Conservation (phyloP, 768 basidiomycete species). For the Fibroporia radiculosa region DNA sequence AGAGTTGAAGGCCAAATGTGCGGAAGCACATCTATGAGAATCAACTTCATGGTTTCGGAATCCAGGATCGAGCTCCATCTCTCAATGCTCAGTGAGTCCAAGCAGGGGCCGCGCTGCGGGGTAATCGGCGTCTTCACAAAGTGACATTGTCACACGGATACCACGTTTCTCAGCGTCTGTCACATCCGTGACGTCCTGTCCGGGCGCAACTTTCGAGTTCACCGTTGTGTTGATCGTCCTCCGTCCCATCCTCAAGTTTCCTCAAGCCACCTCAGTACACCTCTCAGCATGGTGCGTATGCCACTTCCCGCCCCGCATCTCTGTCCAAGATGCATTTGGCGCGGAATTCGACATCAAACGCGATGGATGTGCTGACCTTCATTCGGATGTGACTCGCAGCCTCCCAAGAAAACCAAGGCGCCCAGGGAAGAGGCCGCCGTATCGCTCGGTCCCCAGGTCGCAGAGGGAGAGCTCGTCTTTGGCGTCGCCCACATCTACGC, state of each 20-base stretch:
- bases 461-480: conserved; percentile 94
- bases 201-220: conserved; percentile 4
- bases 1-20: no score
- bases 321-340: not conserved
- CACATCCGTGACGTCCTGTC: not conserved
- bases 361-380: conserved; percentile 48
- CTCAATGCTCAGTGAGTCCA: no score
- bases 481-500: conserved; percentile 99
- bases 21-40: no score
- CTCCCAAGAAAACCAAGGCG: conserved; percentile 78
- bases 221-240: conserved; percentile 10
- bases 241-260: conserved; percentile 15
- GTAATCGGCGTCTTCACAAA: not conserved
- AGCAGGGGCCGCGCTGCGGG: no score
- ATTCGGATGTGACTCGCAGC: conserved; percentile 47
- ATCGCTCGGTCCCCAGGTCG: conserved; percentile 91
- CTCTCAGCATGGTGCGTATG: conserved; percentile 31
- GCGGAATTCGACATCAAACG: not conserved
- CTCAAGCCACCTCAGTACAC: conserved; percentile 22
- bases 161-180: not conserved
- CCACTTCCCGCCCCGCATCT: not conserved
- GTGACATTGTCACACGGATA: conserved; percentile 1
- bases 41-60: no score
- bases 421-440: conserved; percentile 78
- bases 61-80: no score